Evolutionary conservation across 2,329 filamentous ascomycete species (phyloP).

Genomic region (Botrytis elliptica): DNA sequence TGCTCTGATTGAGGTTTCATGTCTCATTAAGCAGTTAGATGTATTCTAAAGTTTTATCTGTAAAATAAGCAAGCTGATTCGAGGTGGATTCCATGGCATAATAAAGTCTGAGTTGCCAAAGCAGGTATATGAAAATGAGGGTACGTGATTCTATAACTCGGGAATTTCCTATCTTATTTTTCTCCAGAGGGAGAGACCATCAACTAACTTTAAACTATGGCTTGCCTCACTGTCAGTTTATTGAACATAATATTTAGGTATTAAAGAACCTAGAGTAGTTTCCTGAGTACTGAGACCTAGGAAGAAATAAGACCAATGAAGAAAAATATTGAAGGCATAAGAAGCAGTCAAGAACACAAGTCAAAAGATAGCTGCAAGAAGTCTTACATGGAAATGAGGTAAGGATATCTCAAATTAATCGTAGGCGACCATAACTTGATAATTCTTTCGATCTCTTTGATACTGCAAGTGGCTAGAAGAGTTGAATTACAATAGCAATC

Average conservation of each 20-base stretch:
- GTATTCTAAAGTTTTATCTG: fast-evolving
- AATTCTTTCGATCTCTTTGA: too few species aligned
- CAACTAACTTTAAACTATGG: not conserved
- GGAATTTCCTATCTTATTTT: fast-evolving
- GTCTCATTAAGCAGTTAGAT: fast-evolving
- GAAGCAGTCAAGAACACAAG: too few species aligned
- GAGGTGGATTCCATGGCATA: not conserved
- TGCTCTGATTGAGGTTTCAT: fast-evolving
- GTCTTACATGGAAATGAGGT: fast-evolving
- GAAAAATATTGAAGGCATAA: not conserved
- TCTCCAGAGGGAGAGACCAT: not conserved
- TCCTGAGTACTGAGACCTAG: too few species aligned
- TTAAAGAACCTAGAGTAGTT: not conserved
- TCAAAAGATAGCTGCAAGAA: fast-evolving
- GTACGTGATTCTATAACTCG: not conserved
- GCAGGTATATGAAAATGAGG: not conserved
- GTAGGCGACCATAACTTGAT: not conserved
- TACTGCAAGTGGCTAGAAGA: not conserved
- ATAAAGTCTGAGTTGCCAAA: fast-evolving
- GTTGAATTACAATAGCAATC: not conserved
- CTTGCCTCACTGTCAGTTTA: not conserved
- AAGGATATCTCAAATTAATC: not conserved
- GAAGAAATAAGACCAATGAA: too few species aligned
- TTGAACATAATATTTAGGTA: fast-evolving
- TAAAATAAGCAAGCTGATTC: not conserved